Conservation (phyloP, 495 filamentous ascomycete species). For the Penicillium riverlandense region DNA sequence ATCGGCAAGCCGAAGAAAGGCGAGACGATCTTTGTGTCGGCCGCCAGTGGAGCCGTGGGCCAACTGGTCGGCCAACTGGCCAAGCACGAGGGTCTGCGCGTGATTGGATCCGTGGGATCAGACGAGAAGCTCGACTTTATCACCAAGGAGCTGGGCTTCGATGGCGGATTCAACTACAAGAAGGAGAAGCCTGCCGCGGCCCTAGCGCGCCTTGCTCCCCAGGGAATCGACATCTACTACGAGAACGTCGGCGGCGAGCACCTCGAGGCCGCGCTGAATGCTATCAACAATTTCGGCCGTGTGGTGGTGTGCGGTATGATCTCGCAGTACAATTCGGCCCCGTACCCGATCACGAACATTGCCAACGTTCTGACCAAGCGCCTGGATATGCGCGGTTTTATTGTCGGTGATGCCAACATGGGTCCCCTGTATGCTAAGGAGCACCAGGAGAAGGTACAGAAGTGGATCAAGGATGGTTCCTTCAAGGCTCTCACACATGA, state of each 20-base stretch:
- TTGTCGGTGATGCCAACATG: constrained; percentile 60
- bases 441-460: constrained; percentile 71
- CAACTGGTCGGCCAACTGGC: constrained; percentile 79
- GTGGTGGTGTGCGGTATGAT: constrained; percentile 66
- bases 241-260: constrained; percentile 93
- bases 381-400: constrained; percentile 67
- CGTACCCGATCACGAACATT: constrained; percentile 66
- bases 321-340: constrained; percentile 67
- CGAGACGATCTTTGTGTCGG: constrained; percentile 80
- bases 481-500: constrained; percentile 66
- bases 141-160: constrained; percentile 57
- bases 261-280: constrained; percentile 66
- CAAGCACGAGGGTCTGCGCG: constrained; percentile 78
- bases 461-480: constrained; percentile 79
- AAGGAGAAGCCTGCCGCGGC: constrained; percentile 63
- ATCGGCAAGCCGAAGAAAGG: constrained; percentile 83
- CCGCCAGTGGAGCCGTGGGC: constrained; percentile 78
- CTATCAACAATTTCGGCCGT: constrained; percentile 63
- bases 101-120: constrained; percentile 69
- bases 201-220: constrained; percentile 63
- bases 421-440: constrained; percentile 64
- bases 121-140: constrained; percentile 67
- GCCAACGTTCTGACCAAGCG: constrained; percentile 46
- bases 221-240: constrained; percentile 91
- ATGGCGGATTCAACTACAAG: constrained; percentile 73